Percentiles rank a stretch among this genome's conserved stretches.
phyloP scores from a whole-genome alignment of 2,329 filamentous ascomycete species.

The Diaporthe vaccinii region DNA sequence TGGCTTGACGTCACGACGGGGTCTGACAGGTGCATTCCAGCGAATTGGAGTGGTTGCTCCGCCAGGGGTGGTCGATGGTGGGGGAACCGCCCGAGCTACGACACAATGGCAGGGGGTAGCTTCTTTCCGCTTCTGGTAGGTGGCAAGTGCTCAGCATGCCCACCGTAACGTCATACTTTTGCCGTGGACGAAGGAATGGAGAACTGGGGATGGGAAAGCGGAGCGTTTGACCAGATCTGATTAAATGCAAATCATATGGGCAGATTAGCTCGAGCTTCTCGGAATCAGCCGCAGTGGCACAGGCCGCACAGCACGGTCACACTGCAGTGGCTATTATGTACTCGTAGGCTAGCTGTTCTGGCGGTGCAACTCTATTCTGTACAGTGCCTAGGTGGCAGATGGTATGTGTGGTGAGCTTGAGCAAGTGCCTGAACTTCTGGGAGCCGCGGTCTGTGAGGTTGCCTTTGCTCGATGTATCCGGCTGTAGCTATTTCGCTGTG shows the following conservation, averaged over 20 bases:
- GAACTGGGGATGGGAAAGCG: background rate
- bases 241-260: slow-evolving; percentile 2
- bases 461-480: background rate
- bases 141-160: background rate
- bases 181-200: background rate
- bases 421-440: background rate
- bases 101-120: background rate
- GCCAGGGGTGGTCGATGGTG: slow-evolving; percentile 14
- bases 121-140: slow-evolving; percentile 23
- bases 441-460: background rate
- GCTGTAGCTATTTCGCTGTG: background rate
- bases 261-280: slow-evolving; percentile 18
- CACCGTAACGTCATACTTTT: slow-evolving; percentile 27
- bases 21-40: slow-evolving; percentile 5
- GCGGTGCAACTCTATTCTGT: background rate
- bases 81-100: background rate
- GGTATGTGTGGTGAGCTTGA: background rate
- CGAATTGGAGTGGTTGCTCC: background rate
- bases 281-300: slow-evolving; percentile 22
- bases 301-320: background rate
- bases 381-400: too few species aligned
- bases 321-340: background rate
- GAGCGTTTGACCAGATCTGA: slow-evolving; percentile 4
- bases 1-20: slow-evolving; percentile 13
- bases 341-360: background rate